Base-by-base conservation (phyloP, 257 asterid genomes). In the Cinchona pubescens region DNA sequence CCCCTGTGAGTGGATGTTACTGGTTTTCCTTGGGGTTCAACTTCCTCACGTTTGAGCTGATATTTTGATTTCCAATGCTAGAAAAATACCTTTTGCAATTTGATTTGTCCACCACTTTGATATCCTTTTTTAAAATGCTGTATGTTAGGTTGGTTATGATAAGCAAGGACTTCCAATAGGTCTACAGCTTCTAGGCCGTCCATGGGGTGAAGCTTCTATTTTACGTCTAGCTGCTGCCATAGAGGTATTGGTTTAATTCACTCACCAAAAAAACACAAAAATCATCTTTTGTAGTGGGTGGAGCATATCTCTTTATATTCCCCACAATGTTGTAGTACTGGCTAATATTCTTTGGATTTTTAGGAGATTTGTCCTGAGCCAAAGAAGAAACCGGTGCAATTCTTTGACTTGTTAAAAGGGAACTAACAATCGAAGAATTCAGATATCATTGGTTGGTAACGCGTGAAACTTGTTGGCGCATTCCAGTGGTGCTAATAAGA, bases 121-220 rank as follows among this genome's bases (percentile, higher is more conserved):
- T 67, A 34, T 40, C 21, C 11, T 12, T 18, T n/a, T 14, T 5
- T 3, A 15, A 43, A 32, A 60, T 53, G 29, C 7, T 27, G 34
- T 49, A 56, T 66, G 30, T 46, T 80, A 95, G 99, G 88, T 95
- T 68, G 99, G 98, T 65, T 91, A 92, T 48, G 99, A 95, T 77
- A 92, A 90, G 83, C 91, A 92, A 80, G 98, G 99, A 75, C 97
- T 95, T 37, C 99, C 99, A 18, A 91, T 92, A 14, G 99, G 99
- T 60, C 78, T 95, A 64, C 99, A 95, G 80, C 79, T 95, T 78
- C 87, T 95, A 13, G 98, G 99, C 34, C 96, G 96, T 34, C 99
- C 99, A 48, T 92, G 99, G 99, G 82, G 91, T 75, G 99, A 92
- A 83, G 97, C 98, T 78, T 86, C 99, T 43, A 68, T 92, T 75